phyloP scores from a whole-genome alignment of 192 early-diverging fungal species.

The Chytriomyces sp. region DNA sequence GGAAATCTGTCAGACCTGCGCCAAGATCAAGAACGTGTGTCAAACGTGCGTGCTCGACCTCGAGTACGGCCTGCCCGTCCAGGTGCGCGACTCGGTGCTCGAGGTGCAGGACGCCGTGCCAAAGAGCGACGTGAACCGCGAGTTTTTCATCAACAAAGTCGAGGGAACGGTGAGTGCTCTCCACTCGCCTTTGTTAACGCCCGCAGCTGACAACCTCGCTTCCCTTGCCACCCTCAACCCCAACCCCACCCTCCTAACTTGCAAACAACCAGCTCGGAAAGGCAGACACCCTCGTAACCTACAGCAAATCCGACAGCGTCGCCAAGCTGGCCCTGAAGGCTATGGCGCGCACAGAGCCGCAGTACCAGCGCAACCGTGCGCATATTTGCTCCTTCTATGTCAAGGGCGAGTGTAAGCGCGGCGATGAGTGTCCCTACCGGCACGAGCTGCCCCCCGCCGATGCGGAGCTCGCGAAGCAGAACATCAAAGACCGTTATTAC shows the following conservation, averaged over 20 bases:
- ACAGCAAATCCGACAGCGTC: constrained; percentile 70
- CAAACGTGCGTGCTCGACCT: constrained; percentile 96
- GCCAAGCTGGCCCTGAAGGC: constrained; percentile 74
- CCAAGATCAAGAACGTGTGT: constrained; percentile 98
- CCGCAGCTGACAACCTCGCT: background rate
- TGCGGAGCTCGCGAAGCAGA: constrained; percentile 84
- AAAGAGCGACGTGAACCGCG: constrained; percentile 80
- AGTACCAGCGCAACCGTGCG: constrained; percentile 86
- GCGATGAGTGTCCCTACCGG: constrained; percentile 90
- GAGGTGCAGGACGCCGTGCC: constrained; percentile 78
- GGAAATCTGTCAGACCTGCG: constrained; percentile 96
- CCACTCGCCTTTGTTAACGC: background rate
- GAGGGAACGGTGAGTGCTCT: constrained; percentile 51
- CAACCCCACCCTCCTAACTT: background rate
- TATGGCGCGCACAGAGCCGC: constrained; percentile 84
- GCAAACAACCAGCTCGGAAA: constrained; percentile 46
- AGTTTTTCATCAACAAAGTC: constrained; percentile 83
- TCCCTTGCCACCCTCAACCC: background rate
- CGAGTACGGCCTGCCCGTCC: constrained; percentile 90
- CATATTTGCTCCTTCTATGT: constrained; percentile 97
- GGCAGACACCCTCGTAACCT: constrained; percentile 60
- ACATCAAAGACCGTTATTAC: constrained; percentile 93
- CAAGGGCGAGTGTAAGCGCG: constrained; percentile 90
- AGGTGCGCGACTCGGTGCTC: constrained; percentile 89
- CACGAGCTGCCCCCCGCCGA: constrained; percentile 85